Percentiles rank a stretch among this genome's conserved stretches.
phyloP scores from a whole-genome alignment of 352 stramenopile genomes.

The Globisporangium cederbergense region DNA sequence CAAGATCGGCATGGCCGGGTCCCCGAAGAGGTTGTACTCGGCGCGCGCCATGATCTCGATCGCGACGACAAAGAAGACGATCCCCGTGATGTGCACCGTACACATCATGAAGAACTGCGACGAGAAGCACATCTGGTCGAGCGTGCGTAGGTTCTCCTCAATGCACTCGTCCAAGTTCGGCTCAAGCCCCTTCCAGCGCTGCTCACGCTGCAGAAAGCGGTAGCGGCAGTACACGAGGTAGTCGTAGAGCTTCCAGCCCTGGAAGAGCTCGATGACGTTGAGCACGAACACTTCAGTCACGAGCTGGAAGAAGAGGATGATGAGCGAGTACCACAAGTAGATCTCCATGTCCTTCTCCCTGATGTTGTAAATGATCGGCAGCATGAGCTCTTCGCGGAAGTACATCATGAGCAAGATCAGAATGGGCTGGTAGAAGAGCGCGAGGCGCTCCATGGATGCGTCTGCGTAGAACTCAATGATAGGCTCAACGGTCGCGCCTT shows the following conservation, averaged over 20 bases:
- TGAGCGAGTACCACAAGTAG: constrained; percentile 94
- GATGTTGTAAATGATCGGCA: constrained; percentile 95
- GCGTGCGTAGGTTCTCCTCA: constrained; percentile 91
- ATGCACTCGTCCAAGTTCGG: constrained; percentile 96
- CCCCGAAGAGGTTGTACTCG: constrained; percentile 96
- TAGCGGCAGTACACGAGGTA: constrained; percentile 97
- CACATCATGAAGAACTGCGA: constrained; percentile 98
- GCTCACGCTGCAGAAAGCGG: constrained; percentile 94
- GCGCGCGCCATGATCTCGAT: constrained; percentile 95
- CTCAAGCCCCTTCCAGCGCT: constrained; percentile 96
- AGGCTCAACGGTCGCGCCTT: constrained; percentile 92
- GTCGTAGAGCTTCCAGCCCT: constrained; percentile 98
- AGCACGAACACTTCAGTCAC: constrained; percentile 94
- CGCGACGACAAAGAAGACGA: constrained; percentile 94
- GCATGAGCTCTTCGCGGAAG: constrained; percentile 91
- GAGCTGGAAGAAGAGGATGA: constrained; percentile 95
- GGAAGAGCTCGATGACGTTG: constrained; percentile 95
- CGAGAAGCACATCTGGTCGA: constrained; percentile 98
- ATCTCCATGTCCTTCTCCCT: constrained; percentile 97
- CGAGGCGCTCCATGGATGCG: constrained; percentile 91
- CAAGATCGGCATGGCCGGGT: constrained; percentile 89
- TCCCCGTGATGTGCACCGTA: constrained; percentile 90
- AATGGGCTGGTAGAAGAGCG: constrained; percentile 92
- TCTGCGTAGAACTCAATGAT: constrained; percentile 93
- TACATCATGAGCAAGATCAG: constrained; percentile 95